Percentiles rank a stretch among this genome's conserved stretches.
Conservation (phyloP, 352 stramenopile genomes). For the Ophiocytium majus region DNA sequence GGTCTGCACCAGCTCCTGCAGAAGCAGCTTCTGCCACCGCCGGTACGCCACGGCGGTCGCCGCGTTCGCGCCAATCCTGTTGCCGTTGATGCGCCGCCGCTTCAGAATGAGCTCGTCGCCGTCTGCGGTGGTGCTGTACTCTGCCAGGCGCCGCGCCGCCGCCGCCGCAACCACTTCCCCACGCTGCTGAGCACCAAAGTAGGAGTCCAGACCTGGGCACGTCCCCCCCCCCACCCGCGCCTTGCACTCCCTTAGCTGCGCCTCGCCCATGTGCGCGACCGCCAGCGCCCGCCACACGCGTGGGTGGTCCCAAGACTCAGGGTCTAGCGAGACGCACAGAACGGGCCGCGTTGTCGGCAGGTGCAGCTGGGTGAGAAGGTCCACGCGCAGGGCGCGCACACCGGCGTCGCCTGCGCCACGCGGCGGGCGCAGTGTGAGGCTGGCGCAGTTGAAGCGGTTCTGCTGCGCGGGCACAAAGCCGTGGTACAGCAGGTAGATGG, state of each 20-base stretch:
- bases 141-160: neutral
- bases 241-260: neutral
- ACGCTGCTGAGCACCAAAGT: neutral
- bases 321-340: neutral
- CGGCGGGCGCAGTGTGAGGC: neutral
- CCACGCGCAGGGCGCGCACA: neutral
- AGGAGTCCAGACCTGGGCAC: neutral
- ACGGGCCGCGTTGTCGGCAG: neutral
- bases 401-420: neutral
- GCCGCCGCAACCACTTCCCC: neutral
- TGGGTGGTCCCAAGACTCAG: neutral
- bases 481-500: slow-evolving; percentile 86
- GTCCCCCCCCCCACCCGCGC: neutral
- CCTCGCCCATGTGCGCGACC: neutral
- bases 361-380: neutral
- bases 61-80: neutral
- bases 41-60: neutral
- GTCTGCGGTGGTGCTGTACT: neutral
- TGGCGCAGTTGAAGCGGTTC: slow-evolving; percentile 15
- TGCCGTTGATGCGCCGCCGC: neutral
- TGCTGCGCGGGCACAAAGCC: slow-evolving; percentile 68
- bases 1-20: slow-evolving; percentile 14
- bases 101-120: slow-evolving; percentile 3
- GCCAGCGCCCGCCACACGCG: neutral
- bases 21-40: slow-evolving; percentile 16